A percentile compares a stretch with the other conserved stretches of the same genome.
Conservation (phyloP, 129 eudicot genomes). For the Smallanthus sonchifolius region DNA sequence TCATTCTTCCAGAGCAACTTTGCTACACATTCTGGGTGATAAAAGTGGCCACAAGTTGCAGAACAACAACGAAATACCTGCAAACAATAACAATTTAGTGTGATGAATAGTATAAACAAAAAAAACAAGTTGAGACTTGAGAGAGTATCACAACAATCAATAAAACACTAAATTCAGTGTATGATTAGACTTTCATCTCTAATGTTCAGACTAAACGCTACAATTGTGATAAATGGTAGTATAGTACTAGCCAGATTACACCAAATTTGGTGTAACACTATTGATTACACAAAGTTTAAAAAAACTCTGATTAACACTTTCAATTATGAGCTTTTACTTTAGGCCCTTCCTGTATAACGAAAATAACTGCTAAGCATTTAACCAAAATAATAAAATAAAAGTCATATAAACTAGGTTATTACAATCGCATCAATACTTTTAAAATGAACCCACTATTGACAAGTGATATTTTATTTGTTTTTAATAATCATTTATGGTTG, state of each 20-base stretch:
- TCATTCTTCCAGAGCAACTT: constrained; percentile 37
- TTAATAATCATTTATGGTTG: neutral
- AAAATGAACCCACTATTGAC: neutral
- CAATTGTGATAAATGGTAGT: neutral
- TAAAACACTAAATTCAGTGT: neutral
- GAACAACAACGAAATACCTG: constrained; percentile 83
- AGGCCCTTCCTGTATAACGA: neutral
- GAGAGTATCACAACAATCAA: neutral
- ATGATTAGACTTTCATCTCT: neutral
- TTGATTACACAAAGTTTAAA: neutral
- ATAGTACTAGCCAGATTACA: neutral
- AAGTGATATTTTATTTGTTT: neutral
- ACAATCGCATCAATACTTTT: neutral
- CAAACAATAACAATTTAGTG: neutral
- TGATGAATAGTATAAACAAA: neutral
- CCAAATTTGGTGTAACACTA: neutral
- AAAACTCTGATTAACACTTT: neutral
- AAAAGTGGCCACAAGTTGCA: constrained; percentile 88
- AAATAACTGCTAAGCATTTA: neutral
- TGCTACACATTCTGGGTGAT: constrained; percentile 86
- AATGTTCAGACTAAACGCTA: neutral
- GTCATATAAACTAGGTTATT: neutral
- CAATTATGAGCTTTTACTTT: neutral
- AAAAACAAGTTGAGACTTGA: neutral
- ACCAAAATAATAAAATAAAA: neutral